Evolutionary conservation across 1,284 basidiomycete genomes (phyloP).

Genomic region (Exobasidium cylindrosporum): DNA sequence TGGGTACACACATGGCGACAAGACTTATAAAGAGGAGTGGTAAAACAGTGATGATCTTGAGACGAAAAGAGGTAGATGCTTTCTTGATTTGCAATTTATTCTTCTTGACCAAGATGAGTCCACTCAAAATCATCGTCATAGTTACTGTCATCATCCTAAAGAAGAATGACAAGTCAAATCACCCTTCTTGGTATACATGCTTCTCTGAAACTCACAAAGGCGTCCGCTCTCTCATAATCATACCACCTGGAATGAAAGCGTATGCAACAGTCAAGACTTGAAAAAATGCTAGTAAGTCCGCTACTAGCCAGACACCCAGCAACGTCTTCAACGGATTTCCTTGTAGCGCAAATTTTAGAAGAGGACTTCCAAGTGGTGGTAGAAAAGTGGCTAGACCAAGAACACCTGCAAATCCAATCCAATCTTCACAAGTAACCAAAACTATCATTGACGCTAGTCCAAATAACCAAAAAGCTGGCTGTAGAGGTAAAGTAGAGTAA

Average conservation of each 20-base stretch:
- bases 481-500: slow-evolving; percentile 3
- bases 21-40: neutral
- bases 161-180: too few species aligned
- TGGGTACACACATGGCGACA: slow-evolving; percentile 2
- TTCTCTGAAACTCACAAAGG: slow-evolving; percentile 58
- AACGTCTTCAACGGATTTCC: slow-evolving; percentile 42
- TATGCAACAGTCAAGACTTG: slow-evolving; percentile 77
- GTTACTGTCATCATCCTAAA: too few species aligned
- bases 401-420: slow-evolving; percentile 73
- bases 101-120: slow-evolving; percentile 11
- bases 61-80: neutral
- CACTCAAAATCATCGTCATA: too few species aligned
- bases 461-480: neutral
- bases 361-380: slow-evolving; percentile 29
- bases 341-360: slow-evolving; percentile 32
- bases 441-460: slow-evolving; percentile 1
- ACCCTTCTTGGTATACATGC: too few species aligned
- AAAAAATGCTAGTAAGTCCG: slow-evolving; percentile 42
- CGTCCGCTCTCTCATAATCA: slow-evolving; percentile 75
- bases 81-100: neutral
- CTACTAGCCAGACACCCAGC: slow-evolving; percentile 36
- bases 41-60: neutral
- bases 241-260: slow-evolving; percentile 84
- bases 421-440: slow-evolving; percentile 60
- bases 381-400: slow-evolving; percentile 68